Base-by-base conservation (phyloP, 73 alveolate species). In the Stentor coeruleus region DNA sequence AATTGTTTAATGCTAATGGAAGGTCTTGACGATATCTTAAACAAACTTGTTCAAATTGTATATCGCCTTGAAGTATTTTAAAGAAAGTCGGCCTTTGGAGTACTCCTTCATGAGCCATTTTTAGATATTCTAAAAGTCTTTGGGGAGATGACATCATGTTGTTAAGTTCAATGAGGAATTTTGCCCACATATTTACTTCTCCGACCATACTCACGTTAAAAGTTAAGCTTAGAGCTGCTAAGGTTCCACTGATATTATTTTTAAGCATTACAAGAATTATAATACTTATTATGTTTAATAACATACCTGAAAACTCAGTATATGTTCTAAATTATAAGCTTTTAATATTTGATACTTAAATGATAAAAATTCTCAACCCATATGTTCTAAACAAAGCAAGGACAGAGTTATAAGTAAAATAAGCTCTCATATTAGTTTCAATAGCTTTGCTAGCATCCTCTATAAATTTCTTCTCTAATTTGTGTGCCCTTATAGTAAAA, bases 1-100 rank as follows among this genome's bases (percentile, higher is more conserved):
- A 39, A 31, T 74, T 38, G n/a, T 83, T 84, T 6, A 87, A 84
- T 0, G 82, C 81, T 66, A 77, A 77, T 30, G 35, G 84, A 35
- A 36, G 20, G 35, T 15, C 14, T 66, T 66, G 26, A 59, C 87
- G 57, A 59, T 81, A 81, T 35, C 83, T 81, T 84, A 60, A 38
- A 59, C 42, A 37, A 41, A 81, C 87, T 59, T 81, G 57, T 3
- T 38, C 1, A 74, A 81, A 81, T 55, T 81, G 85, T 55, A 59
- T 57, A 59, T 81, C 60, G n/a, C 87, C 87, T 36, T n/a, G n/a
- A 2, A 36, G n/a, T 30, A 57, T 57, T 57, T 20, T 31, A 57
- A 57, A 57, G 1, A 31, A 2, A 0, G 15, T 57, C 15, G 15
- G 35, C 28, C 35, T 20, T 57, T 57, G 35, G 28, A 20, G 28